phyloP scores from a whole-genome alignment of 2,329 filamentous ascomycete species.

The Rosellinia necatrix region DNA sequence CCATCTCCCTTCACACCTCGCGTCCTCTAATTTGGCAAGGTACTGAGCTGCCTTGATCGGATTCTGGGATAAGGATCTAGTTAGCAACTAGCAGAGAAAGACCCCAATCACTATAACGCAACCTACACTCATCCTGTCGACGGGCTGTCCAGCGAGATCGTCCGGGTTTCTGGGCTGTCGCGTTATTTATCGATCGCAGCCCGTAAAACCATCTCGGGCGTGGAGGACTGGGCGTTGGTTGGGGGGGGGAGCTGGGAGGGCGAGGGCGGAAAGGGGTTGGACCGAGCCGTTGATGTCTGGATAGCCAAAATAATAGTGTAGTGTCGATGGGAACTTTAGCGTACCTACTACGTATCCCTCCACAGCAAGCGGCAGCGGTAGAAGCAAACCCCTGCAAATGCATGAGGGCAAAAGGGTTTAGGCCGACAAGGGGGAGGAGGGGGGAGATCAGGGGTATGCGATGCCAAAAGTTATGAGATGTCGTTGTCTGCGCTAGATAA shows the following conservation, averaged over 20 bases:
- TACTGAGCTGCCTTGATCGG: slow-evolving; percentile 82
- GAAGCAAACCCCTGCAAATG: slow-evolving; percentile 14
- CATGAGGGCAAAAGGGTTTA: background rate
- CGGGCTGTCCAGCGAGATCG: slow-evolving; percentile 15
- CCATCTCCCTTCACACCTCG: slow-evolving; percentile 89
- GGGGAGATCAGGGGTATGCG: background rate
- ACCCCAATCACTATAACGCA: slow-evolving; percentile 6
- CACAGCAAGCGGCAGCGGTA: slow-evolving; percentile 2
- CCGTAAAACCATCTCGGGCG: slow-evolving; percentile 35
- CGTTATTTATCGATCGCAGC: slow-evolving; percentile 28
- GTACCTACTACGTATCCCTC: background rate
- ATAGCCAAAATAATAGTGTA: slow-evolving; percentile 1
- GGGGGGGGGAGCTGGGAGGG: background rate
- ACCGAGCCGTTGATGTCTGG: background rate
- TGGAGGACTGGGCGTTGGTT: background rate
- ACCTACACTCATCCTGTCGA: slow-evolving; percentile 40
- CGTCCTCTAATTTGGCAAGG: slow-evolving; percentile 79
- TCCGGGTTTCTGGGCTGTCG: slow-evolving; percentile 31
- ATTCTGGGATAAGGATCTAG: slow-evolving; percentile 43
- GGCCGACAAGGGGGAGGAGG: background rate
- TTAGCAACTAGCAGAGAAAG: slow-evolving; percentile 31
- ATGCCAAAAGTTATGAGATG: too few relatives aligned
- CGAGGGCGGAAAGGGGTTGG: background rate
- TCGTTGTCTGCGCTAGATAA: too few relatives aligned
- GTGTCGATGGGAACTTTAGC: background rate